Base-by-base conservation (phyloP, 768 basidiomycete genomes). In the Leccinum subtestaceum region DNA sequence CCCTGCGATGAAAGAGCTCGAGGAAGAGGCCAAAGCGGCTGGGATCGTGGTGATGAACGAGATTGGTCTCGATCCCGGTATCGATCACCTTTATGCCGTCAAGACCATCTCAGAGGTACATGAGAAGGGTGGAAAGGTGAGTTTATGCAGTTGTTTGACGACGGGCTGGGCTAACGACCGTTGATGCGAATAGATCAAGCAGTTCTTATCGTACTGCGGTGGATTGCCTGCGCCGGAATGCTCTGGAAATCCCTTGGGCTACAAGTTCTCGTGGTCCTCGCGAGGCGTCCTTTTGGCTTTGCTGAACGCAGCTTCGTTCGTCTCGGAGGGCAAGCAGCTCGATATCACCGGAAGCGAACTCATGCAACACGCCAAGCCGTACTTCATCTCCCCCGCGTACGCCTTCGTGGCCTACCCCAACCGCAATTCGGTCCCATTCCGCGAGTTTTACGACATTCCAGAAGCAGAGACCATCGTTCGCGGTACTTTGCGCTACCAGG, bases 251-350 rank as follows among this genome's bases (percentile, higher is more conserved):
- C 95, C 97, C 2, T 88, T 98, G 57, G 96, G 96, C 11, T 99
- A 98, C 86, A 98, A 98, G 74, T 98, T 99, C 79, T 97, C 94
- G 38, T 98, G 97, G 97, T 96, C 94, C 7, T 91, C 95, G 8
- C 89, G 94, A 21, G 96, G 95, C 53, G 95, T 95, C 47, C 88
- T 99, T 56, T 89, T 98, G 65, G 96, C 97, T 2, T 84, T 98
- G 53, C 84, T 95, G 67, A 98, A 98, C 80, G 80, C 83, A 36
- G 97, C 93, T 19, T 87, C 90, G 3, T 95, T 88, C 77, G 80
- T 89, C 68, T 79, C 85, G 40, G 77, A 81, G 55, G 84, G 87
- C 32, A 76, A 91, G 74, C 76, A 82, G 49, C 78, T 87, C 53
- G 78, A 83, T 47, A 81, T 98, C 47, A 73, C 80, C 7, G 95